Percentiles rank a stretch among this genome's conserved stretches.
These are phyloP conservation scores for Globisporangium paddicum DNA, from an alignment of 352 stramenopile species.

Conservation along the genomic window DNA sequence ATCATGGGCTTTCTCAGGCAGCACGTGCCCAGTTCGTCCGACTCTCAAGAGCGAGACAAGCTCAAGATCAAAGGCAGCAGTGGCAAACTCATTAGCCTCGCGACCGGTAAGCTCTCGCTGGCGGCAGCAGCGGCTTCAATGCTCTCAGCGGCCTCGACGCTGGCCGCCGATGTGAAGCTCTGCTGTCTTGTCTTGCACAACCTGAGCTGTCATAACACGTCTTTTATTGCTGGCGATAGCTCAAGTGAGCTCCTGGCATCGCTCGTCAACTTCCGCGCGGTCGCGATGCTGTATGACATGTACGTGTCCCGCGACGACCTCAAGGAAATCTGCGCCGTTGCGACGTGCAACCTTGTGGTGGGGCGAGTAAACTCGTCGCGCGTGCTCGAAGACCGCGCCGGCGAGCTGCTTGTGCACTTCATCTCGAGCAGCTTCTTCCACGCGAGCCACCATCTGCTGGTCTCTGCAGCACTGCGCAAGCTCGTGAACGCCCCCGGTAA, in stretches of 20 bases:
- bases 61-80: neutral
- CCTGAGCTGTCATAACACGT: constrained; percentile 35
- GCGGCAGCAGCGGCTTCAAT: neutral
- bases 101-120: neutral
- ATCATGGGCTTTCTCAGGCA: constrained; percentile 54
- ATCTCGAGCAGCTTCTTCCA: constrained; percentile 35
- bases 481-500: constrained; percentile 64
- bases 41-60: neutral
- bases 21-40: constrained; percentile 21
- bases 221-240: neutral
- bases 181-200: constrained; percentile 75
- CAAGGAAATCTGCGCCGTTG: constrained; percentile 48
- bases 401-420: constrained; percentile 54
- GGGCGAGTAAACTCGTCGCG: constrained; percentile 64
- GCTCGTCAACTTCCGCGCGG: constrained; percentile 42
- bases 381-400: constrained; percentile 45
- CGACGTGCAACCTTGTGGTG: constrained; percentile 59
- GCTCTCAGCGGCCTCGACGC: neutral
- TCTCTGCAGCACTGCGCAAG: constrained; percentile 53
- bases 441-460: constrained; percentile 28
- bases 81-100: neutral
- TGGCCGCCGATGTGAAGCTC: constrained; percentile 31
- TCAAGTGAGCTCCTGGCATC: constrained; percentile 24
- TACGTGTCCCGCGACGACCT: constrained; percentile 42
- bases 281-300: constrained; percentile 45